Conservation (phyloP, 495 filamentous ascomycete species). For the Penicillium maclennaniae region DNA sequence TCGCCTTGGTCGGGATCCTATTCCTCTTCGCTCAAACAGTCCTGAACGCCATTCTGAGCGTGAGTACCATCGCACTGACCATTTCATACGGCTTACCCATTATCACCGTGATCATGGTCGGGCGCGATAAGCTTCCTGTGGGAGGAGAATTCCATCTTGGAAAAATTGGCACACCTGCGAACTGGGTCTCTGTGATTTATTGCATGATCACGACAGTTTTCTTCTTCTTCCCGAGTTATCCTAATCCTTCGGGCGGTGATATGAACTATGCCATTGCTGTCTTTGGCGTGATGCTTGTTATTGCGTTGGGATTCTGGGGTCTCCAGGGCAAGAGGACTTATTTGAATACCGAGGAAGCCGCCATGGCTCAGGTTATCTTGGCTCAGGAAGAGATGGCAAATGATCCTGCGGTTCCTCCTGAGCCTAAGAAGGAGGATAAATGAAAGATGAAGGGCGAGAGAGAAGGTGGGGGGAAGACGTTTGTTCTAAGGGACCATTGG, state of each 20-base stretch:
- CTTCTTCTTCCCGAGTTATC: conserved; percentile 41
- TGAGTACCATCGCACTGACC: conserved; percentile 44
- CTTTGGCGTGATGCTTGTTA: conserved; percentile 46
- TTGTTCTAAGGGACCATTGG: too few relatives aligned
- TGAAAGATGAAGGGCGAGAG: background rate
- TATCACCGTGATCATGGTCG: conserved; percentile 31
- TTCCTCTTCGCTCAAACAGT: conserved; percentile 45
- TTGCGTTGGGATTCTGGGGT: conserved; percentile 41
- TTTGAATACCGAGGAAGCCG: conserved; percentile 35
- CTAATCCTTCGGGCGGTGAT: conserved; percentile 35
- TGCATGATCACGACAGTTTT: conserved; percentile 42
- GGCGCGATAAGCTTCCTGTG: conserved; percentile 39
- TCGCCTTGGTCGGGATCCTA: conserved; percentile 38
- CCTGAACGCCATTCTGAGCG: conserved; percentile 42
- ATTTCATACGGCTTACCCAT: conserved; percentile 45
- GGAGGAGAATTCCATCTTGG: conserved; percentile 38
- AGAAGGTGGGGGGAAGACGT: too few relatives aligned
- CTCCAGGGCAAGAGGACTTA: conserved; percentile 23
- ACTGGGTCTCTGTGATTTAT: conserved; percentile 40
- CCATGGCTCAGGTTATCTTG: conserved; percentile 30
- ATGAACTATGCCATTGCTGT: conserved; percentile 49
- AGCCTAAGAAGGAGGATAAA: conserved; percentile 13
- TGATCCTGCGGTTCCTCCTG: conserved; percentile 10
- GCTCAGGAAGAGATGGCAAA: conserved; percentile 29
- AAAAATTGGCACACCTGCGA: conserved; percentile 25